Percentiles rank a stretch among this genome's conserved stretches.
Evolutionary conservation across 257 asterid species (phyloP).

Genomic region (Gentiana dahurica): DNA sequence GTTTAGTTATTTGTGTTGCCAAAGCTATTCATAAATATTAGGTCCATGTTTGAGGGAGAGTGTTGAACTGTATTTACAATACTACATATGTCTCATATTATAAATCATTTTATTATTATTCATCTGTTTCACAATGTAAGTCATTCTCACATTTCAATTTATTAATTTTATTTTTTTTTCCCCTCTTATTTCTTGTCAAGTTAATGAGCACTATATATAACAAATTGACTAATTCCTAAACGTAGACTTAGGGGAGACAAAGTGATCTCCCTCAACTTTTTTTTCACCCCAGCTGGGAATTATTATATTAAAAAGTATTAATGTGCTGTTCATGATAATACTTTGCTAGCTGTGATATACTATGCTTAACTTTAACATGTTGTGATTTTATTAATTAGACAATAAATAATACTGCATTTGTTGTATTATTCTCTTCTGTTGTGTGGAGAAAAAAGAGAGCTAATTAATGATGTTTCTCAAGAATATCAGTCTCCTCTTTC

Average conservation of each 20-base stretch:
- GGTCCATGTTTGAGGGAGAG: too few species aligned
- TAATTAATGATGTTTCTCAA: slow-evolving; percentile 27
- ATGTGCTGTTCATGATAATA: slow-evolving; percentile 26
- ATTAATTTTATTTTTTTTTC: too few species aligned
- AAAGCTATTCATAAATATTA: too few species aligned
- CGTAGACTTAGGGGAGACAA: slow-evolving; percentile 62
- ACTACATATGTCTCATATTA: too few species aligned
- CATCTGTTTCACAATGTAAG: too few species aligned
- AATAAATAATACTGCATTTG: too few species aligned
- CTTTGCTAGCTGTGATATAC: slow-evolving; percentile 1
- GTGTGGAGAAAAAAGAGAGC: slow-evolving; percentile 11
- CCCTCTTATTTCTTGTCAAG: too few species aligned
- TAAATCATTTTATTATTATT: too few species aligned
- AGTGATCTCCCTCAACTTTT: slow-evolving; percentile 50
- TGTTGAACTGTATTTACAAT: too few species aligned
- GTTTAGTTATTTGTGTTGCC: too few species aligned
- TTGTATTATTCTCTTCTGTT: slow-evolving; percentile 7
- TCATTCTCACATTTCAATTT: too few species aligned
- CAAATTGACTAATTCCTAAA: slow-evolving; percentile 39
- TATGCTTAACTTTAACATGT: slow-evolving; percentile 11
- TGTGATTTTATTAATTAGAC: neutral
- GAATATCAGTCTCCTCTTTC: slow-evolving; percentile 48
- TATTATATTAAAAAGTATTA: slow-evolving; percentile 26
- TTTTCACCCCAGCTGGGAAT: slow-evolving; percentile 7
- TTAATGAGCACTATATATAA: neutral